Base-by-base conservation (phyloP, 805 yeast species). In the Komagataella pastoris region DNA sequence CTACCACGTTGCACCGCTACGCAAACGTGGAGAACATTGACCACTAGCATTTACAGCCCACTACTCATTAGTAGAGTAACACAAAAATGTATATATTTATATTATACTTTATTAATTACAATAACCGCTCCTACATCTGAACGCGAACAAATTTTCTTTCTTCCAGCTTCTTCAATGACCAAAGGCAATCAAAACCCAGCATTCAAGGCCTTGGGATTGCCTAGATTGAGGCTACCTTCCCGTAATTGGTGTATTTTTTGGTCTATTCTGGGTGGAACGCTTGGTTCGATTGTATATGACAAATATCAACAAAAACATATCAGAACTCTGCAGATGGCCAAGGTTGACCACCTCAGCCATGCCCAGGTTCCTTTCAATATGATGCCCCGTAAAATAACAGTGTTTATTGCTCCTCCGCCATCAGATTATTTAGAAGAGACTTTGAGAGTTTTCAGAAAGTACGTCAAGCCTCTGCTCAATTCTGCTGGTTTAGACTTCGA, bases 381-480 rank as follows among this genome's bases (percentile, higher is more conserved):
- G 51, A 59, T 76, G 18, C 88, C 96, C 2, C 75, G 99, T 54
- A 86, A 83, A 58, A 70, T 93, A 48, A 80, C 86, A 1, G 81
- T 93, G 1, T 90, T 83, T 63, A 76, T 90, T 52, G 95, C 96
- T 0, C 99, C 99, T n/a, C 97, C 98, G 7, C 98, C 99, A 18
- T 86, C 87, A 59, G 97, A 91, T 63, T 87, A 80, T 58, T 67
- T 91, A 49, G 93, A 83, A 46, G 83, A 81, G 52, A 80, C 91
- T 8, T 61, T 85, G 65, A 77, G 75, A 54, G 76, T 86, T 51
- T 88, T 90, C 73, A 77, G 88, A 57, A 79, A 82, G 51, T 89
- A 78, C 61, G 75, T 88, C 56, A 91, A 91, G 67, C 99, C 99
- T 0, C 74, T 90, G 2, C 69, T 91, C 57, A 86, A 84, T 57